phyloP scores from a whole-genome alignment of 352 stramenopile species.

The Phytophthora syringae region DNA sequence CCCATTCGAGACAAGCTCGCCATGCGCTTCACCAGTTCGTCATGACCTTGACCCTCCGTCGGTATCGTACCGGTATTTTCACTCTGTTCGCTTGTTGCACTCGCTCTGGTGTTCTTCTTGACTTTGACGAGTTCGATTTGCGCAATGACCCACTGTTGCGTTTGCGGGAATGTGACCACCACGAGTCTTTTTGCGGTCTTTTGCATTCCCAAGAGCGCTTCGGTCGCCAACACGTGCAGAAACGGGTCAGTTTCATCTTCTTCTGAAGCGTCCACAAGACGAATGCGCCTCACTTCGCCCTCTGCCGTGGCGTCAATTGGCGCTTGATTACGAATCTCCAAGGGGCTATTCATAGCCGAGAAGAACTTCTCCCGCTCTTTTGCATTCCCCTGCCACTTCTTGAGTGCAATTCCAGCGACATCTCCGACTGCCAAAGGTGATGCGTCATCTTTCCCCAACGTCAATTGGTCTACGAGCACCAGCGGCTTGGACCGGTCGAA shows the following conservation, averaged over 20 bases:
- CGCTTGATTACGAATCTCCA: slow-evolving; percentile 49
- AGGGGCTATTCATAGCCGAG: slow-evolving; percentile 51
- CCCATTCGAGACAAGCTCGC: slow-evolving; percentile 67
- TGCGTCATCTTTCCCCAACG: slow-evolving; percentile 49
- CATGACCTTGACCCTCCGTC: slow-evolving; percentile 36
- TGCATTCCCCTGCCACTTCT: slow-evolving; percentile 51
- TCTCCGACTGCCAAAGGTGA: slow-evolving; percentile 48
- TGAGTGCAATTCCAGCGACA: slow-evolving; percentile 58
- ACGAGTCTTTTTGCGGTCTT: slow-evolving; percentile 65
- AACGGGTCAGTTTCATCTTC: slow-evolving; percentile 36
- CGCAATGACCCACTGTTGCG: slow-evolving; percentile 69
- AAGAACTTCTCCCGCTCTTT: slow-evolving; percentile 46
- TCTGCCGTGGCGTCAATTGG: slow-evolving; percentile 28
- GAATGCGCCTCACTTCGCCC: slow-evolving; percentile 57
- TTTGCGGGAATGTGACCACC: slow-evolving; percentile 50
- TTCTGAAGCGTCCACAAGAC: slow-evolving; percentile 30
- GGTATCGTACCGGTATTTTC: too few species aligned
- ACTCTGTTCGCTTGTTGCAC: not conserved
- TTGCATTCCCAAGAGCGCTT: slow-evolving; percentile 70
- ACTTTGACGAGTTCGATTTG: slow-evolving; percentile 78
- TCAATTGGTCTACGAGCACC: slow-evolving; percentile 58
- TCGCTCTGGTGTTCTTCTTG: slow-evolving; percentile 62
- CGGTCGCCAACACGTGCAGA: slow-evolving; percentile 40
- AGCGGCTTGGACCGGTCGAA: slow-evolving; percentile 22
- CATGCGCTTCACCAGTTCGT: slow-evolving; percentile 78